These are phyloP conservation scores for Dalechampia spathulata DNA, from an alignment of 441 rosid species.

Conservation along the genomic window DNA sequence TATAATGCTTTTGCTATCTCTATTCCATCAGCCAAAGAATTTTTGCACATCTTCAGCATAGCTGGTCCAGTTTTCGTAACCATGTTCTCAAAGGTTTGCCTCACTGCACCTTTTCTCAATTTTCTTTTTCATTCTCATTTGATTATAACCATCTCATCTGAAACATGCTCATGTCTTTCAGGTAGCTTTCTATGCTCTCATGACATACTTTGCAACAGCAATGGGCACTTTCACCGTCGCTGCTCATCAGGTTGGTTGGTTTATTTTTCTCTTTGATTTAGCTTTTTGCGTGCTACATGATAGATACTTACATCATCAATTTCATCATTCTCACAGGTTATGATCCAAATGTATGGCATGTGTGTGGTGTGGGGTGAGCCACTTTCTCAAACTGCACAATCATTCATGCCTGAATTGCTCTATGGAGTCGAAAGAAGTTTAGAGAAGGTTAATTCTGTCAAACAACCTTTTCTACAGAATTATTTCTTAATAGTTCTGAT, in stretches of 20 bases:
- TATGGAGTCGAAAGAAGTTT: conserved; percentile 55
- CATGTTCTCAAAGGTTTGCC: conserved; percentile 68
- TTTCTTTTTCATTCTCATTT: conserved; percentile 9
- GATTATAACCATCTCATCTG: too few relatives aligned
- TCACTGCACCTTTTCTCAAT: too few relatives aligned
- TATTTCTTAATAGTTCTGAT: too few relatives aligned
- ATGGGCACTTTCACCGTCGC: conserved; percentile 76
- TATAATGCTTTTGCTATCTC: conserved; percentile 53
- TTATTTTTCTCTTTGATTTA: conserved; percentile 6
- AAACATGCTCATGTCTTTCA: too few relatives aligned
- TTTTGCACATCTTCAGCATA: conserved; percentile 45
- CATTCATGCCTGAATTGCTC: conserved; percentile 90
- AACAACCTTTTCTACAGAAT: too few relatives aligned
- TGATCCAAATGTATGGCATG: conserved; percentile 72
- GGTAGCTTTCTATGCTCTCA: conserved; percentile 78
- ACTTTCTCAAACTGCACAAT: conserved; percentile 90
- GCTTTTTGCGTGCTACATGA: too few relatives aligned
- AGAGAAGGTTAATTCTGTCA: conserved; percentile 38
- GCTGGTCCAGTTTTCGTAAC: conserved; percentile 84
- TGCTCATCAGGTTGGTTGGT: conserved; percentile 72
- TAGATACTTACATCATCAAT: too few relatives aligned
- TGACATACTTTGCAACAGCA: conserved; percentile 79
- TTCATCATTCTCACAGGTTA: too few relatives aligned
- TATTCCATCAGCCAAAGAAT: conserved; percentile 56
- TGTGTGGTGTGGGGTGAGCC: conserved; percentile 83